Evolutionary conservation across 2,329 filamentous ascomycete species (phyloP), one percentile per base, ranked within the genome.

Genomic region (Diaporthe ilicicola): DNA sequence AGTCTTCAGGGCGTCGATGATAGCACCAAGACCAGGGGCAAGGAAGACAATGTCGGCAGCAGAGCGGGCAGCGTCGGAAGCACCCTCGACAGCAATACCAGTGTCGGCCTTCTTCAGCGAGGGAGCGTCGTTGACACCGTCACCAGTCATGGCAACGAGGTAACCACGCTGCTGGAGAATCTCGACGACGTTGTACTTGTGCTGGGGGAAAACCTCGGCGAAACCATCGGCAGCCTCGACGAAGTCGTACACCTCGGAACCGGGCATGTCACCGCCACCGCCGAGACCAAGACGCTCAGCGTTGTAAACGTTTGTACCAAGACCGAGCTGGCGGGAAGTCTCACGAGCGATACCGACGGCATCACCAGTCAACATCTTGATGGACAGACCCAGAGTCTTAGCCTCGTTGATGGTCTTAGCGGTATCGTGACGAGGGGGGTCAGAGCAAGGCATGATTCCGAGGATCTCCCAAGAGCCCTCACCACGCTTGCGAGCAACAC

Each of bases 301-400:
- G 79, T 97, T 96, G 87, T 97, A 97, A 78, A 97, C 91, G 83
- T 97, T 97, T 79, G 94, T 96, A 78, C 94, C 94, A 72, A 97
- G 91, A 86, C 94, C 94, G 75, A 97, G 92, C 84, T 96, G 93
- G 78, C 94, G 93, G 68, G 94, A 96, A 76, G 94, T 97, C 84
- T 97, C 94, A 85, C 93, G 92, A 77, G 94, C 94, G 81, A 97
- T 97, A 82, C 94, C 94, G 80, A 97, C 94, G 76, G 94, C 94
- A 81, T 97, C 94, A 88, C 94, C 94, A 84, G 94, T 97, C 85
- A 97, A 89, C 94, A 97, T 97, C 89, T 97, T 97, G 84, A 97
- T 94, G 76, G 92, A 94, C 73, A 97, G 87, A 87, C 94, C 94
- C 71, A 97, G 90, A 74, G 86, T 88, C 88, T 96, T 95, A 79